These are phyloP conservation scores for Trichosporon asahii DNA, from an alignment of 1,284 basidiomycete genomes.

Conservation along the genomic window DNA sequence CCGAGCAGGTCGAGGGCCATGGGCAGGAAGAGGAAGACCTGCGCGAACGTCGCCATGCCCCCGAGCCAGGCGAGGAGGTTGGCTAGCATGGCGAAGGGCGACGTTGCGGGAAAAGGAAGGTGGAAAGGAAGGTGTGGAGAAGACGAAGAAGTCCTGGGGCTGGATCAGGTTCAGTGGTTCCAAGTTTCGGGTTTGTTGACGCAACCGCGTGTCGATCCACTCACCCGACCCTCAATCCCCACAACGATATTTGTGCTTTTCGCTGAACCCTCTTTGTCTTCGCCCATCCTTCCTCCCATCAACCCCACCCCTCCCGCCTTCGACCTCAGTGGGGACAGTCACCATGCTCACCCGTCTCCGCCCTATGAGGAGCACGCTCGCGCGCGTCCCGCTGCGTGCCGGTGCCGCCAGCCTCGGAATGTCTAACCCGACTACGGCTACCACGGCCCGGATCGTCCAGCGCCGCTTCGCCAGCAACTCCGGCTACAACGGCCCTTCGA, in stretches of 20 bases:
- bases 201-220: not conserved
- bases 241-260: constrained; percentile 1
- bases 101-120: not conserved
- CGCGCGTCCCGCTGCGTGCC: constrained; percentile 7
- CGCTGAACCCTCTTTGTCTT: not conserved
- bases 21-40: constrained; percentile 47
- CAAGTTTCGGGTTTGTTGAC: constrained; percentile 8
- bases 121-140: constrained; percentile 6
- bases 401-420: not conserved
- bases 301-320: not conserved
- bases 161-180: not conserved
- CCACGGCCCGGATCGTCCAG: not conserved
- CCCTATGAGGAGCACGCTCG: not conserved
- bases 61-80: constrained; percentile 36
- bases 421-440: constrained; percentile 8
- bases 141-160: not conserved
- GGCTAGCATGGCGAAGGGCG: constrained; percentile 15
- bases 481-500: constrained; percentile 12
- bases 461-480: not conserved
- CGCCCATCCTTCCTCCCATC: not conserved
- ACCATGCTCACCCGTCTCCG: constrained; percentile 1
- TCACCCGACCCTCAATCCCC: not conserved
- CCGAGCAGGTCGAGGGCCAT: constrained; percentile 48
- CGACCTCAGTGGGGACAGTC: not conserved
- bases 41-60: constrained; percentile 45